Evolutionary conservation across 2,329 filamentous ascomycete species (phyloP), one percentile per base, ranked within the genome.

Genomic region (Penicillium sp.): DNA sequence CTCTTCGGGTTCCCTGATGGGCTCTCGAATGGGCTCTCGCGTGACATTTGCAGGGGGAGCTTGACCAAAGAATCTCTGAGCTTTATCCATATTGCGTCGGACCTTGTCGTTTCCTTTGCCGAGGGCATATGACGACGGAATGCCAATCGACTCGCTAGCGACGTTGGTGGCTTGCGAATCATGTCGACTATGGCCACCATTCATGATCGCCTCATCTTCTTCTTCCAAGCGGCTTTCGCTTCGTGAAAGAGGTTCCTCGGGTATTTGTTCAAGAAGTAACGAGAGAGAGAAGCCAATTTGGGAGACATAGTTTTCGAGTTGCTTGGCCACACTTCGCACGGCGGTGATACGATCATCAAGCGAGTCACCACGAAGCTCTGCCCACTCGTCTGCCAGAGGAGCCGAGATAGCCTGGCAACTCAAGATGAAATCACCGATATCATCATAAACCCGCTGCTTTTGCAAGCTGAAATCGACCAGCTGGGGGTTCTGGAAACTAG

Each of bases 371-470:
- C 88, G 80, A n/a, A 89, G 73, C 60, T 95, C 88, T 3, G 89
- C 80, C 92, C 92, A 98, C 66, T 98, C 92, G 59, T 98, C 92
- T 6, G 84, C 85, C 29, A 98, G 66, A 4, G 92, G 92, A 6
- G 86, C 86, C 4, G 88, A 85, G n/a, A 96, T 84, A 15, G 85
- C 80, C 65, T 98, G 92, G 56, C 89, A 95, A 41, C 83, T 80
- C 33, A 95, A 68, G 3, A 96, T 69, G 17, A 98, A 75, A 60
- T 96, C 92, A 6, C 88, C 89, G 38, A 95, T 84, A 42, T 88
- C 84, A 63, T 96, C 92, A 64, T 96, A 96, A 12, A 94, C 73
- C 52, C 84, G 85, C 62, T 98, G 92, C 66, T 96, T 96, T 61
- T 94, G 86, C 20, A 82, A 77, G 55, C 81, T 82, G 61, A 95